Evolutionary conservation across 2,329 filamentous ascomycete genomes (phyloP), one percentile per base, ranked within the genome.

Genomic region (Orbilia brochopaga): DNA sequence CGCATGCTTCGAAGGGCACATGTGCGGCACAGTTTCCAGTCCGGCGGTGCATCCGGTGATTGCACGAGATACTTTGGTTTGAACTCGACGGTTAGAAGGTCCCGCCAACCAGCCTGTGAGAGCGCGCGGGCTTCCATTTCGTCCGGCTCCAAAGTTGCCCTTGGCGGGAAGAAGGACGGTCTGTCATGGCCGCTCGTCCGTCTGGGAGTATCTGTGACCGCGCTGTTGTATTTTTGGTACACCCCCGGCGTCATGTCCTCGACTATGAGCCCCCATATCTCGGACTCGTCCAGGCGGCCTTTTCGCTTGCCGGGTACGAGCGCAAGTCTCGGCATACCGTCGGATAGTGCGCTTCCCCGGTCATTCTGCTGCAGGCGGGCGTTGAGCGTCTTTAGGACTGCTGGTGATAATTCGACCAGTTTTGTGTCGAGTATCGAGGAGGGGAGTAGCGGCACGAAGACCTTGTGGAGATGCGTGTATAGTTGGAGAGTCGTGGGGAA

Each of bases 1-100:
- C 58, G 62, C 76, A 76, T 77, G 15, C 60, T 57, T 32, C 76
- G 59, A 23, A 76, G 69, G n/a, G 76, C 76, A 19, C 76, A 77
- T 0, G 77, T 78, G 15, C 75, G 75, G 42, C 75, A 77, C 24
- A 78, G 64, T 6, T 74, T 78, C 76, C 74, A 77, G 17, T 74
- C 73, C 48, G 74, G 76, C 2, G 77, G 76, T 8, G 76, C 76
- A 48, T 76, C 75, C 2, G 74, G 66, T 3, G 73, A 74, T 46
- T 76, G 76, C 0, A 72, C 61, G 27, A 77, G 40, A 67, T 75
- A 77, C 52, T 75, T 76, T 2, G 76, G 76, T 37, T 76, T 76
- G 23, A 77, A 77, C 59, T 76, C 75, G 6, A 77, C 69, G 37
- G 74, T 76, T 2, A 76, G 74, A 60, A 77, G 63, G 51, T 77